phyloP scores from a whole-genome alignment of 768 basidiomycete species.

The Psilocybe subaeruginosa region DNA sequence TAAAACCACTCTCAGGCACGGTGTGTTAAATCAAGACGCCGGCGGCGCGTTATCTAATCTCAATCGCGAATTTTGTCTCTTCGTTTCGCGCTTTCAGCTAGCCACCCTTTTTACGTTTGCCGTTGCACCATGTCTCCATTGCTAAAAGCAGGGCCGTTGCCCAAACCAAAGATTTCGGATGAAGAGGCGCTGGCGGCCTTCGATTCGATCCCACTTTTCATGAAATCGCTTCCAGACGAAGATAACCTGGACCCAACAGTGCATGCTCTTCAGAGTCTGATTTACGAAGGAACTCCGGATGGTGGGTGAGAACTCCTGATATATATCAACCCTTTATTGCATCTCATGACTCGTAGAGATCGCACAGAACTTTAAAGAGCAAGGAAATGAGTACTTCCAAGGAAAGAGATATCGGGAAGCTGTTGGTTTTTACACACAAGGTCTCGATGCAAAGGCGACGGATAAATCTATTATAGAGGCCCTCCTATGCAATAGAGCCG shows the following conservation, averaged over 20 bases:
- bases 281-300: constrained; percentile 90
- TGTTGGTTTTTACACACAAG: constrained; percentile 87
- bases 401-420: constrained; percentile 89
- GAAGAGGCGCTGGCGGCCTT: constrained; percentile 45
- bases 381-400: constrained; percentile 94
- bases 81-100: background rate
- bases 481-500: constrained; percentile 87
- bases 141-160: constrained; percentile 33
- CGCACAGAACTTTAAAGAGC: constrained; percentile 91
- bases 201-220: constrained; percentile 87
- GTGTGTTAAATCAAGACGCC: background rate
- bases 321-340: background rate
- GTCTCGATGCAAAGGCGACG: constrained; percentile 81
- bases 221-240: constrained; percentile 82
- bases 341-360: constrained; percentile 56
- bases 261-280: constrained; percentile 83
- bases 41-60: background rate
- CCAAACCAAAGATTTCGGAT: constrained; percentile 31
- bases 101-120: background rate
- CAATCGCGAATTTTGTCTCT: background rate
- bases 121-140: constrained; percentile 22
- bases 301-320: constrained; percentile 58
- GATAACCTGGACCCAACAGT: constrained; percentile 66
- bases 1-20: background rate
- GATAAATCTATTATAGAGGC: constrained; percentile 61